Evolutionary conservation across 2,329 filamentous ascomycete genomes (phyloP).

Genomic region (Penicillium sp.): DNA sequence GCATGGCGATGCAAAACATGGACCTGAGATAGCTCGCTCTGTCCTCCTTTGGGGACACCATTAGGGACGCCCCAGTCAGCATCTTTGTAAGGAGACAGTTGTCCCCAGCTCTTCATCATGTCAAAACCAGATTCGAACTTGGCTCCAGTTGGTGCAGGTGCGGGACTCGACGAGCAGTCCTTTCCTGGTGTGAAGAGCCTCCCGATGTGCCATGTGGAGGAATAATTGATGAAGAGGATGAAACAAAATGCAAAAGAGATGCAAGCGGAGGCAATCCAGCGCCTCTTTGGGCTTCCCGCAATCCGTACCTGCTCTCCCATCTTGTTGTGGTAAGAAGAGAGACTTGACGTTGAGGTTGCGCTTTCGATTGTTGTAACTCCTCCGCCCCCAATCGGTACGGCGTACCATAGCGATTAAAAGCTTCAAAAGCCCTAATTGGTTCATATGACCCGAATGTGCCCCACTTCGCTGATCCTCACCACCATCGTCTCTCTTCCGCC

Average conservation of each 20-base stretch:
- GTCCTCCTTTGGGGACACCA: slow-evolving; percentile 51
- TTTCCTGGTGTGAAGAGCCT: not conserved
- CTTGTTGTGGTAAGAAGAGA: not conserved
- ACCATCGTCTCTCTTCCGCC: no score
- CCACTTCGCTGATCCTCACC: no score
- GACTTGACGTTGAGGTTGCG: no score
- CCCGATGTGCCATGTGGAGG: not conserved
- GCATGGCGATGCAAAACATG: slow-evolving; percentile 58
- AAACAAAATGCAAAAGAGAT: not conserved
- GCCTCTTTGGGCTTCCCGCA: not conserved
- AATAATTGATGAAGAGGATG: not conserved
- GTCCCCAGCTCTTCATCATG: slow-evolving; percentile 32
- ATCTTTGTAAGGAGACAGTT: slow-evolving; percentile 32
- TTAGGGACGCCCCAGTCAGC: slow-evolving; percentile 27
- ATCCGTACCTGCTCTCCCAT: not conserved
- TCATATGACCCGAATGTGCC: no score
- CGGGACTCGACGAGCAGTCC: not conserved
- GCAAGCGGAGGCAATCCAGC: not conserved
- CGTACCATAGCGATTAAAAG: no score
- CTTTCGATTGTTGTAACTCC: no score
- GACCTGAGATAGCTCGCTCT: slow-evolving; percentile 56
- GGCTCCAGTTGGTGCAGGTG: slow-evolving; percentile 23
- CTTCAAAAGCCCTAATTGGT: no score
- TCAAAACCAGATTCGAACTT: slow-evolving; percentile 32
- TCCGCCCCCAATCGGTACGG: no score